Base-by-base conservation (phyloP, 2,329 filamentous ascomycete species). In the Claviceps sp. region DNA sequence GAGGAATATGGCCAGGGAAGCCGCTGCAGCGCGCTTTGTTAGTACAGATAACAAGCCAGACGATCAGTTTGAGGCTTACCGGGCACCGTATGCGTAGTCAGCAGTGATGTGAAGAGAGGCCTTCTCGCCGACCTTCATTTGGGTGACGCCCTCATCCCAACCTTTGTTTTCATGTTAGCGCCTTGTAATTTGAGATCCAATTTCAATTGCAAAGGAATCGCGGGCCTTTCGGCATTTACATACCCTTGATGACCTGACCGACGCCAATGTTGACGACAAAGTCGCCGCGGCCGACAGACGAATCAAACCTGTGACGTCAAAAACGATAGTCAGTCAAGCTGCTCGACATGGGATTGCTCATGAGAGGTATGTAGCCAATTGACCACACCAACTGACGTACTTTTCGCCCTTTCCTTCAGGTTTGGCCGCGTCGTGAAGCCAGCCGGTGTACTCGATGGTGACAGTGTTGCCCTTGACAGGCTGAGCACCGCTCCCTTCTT, bases 81-180 rank as follows among this genome's bases (percentile, higher is more conserved):
- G 50, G 14, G 51, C 50, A 22, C 57, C 57, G 47, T 59, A 59
- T 16, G 42, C 57, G 37, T 38, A 57, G 50, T 58, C 57, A 38
- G 53, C 76, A 57, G 83, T 78, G 65, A 97, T 96, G 59, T 83
- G 85, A 58, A 98, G 76, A 50, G 81, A 87, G 51, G 89, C 84
- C 74, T 87, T 91, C 78, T 97, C 91, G 66, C 91, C 90, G 54
- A 95, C 74, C 65, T 84, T 84, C 91, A 98, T 96, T 65, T 81
- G 74, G 48, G 74, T 72, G 50, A 97, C 89, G 59, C 85, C 90
- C 71, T 95, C 83, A 64, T 89, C 89, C 89, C 81, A 94, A 60
- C 81, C 87, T 89, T 46, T 22, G 45, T 24, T 19, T 38, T 47
- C 47, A 40, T 42, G 30, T 51, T 45, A 53, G 26, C 39, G 13